Percentiles rank a stretch among this genome's conserved stretches.
Evolutionary conservation across 805 yeast genomes (phyloP).

Genomic region (Starmera caribaea): DNA sequence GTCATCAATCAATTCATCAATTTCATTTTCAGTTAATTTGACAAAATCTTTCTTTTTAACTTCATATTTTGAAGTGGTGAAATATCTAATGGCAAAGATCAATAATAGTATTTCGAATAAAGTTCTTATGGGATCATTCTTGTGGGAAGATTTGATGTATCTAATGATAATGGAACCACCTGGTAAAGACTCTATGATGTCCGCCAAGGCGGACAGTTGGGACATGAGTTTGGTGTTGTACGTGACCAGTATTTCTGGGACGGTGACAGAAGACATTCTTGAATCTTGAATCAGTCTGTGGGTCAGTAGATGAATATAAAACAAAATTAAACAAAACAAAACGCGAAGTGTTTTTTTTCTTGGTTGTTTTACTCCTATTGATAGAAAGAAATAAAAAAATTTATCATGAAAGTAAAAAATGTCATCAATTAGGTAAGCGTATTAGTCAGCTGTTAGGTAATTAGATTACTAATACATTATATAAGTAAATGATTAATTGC

Average conservation of each 20-base stretch:
- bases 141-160: conserved; percentile 79
- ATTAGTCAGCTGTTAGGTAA: too few species aligned
- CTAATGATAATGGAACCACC: conserved; percentile 52
- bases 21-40: conserved; percentile 47
- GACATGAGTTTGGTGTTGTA: background rate
- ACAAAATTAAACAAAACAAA: too few species aligned
- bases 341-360: too few species aligned
- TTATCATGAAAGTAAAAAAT: too few species aligned
- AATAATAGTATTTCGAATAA: conserved; percentile 68
- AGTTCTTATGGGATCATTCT: conserved; percentile 89
- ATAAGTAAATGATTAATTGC: too few species aligned
- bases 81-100: conserved; percentile 76
- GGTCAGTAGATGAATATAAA: too few species aligned
- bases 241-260: background rate
- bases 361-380: too few species aligned
- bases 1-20: conserved; percentile 76
- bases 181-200: conserved; percentile 25
- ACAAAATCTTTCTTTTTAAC: conserved; percentile 66
- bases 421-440: too few species aligned
- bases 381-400: too few species aligned
- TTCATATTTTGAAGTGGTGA: conserved; percentile 64
- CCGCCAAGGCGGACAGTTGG: background rate
- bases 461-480: too few species aligned
- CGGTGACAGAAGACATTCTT: background rate
- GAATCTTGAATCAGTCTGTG: too few species aligned